A percentile compares a stretch with the other conserved stretches of the same genome.
Conservation (phyloP, 495 filamentous ascomycete genomes). For the Talaromyces ruber region DNA sequence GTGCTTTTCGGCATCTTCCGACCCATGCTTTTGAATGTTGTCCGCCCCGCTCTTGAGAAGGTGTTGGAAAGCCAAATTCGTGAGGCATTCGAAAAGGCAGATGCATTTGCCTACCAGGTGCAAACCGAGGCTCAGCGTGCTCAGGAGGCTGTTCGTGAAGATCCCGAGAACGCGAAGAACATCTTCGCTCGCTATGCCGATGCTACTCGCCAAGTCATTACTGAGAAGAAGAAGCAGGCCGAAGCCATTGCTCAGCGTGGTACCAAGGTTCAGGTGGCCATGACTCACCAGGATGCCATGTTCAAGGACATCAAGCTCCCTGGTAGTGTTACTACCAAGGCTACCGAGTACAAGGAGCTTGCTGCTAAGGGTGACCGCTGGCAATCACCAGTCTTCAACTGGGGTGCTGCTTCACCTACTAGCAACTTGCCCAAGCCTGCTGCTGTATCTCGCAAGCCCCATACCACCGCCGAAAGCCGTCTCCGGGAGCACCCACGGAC, state of each 20-base stretch:
- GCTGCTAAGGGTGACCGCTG: slow-evolving; percentile 84
- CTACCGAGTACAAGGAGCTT: slow-evolving; percentile 86
- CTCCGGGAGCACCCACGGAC: slow-evolving; percentile 7
- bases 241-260: slow-evolving; percentile 44
- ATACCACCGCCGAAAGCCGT: slow-evolving; percentile 24
- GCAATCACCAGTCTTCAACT: slow-evolving; percentile 89
- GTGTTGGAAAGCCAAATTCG: slow-evolving; percentile 70
- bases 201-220: slow-evolving; percentile 64
- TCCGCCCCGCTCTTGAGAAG: slow-evolving; percentile 79
- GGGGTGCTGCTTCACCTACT: slow-evolving; percentile 70
- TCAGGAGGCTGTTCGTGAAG: slow-evolving; percentile 51
- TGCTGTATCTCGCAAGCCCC: slow-evolving; percentile 59
- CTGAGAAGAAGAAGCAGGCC: slow-evolving; percentile 66
- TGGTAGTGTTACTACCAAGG: slow-evolving; percentile 87
- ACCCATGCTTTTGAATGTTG: slow-evolving; percentile 73
- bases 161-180: slow-evolving; percentile 72
- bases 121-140: slow-evolving; percentile 76
- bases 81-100: slow-evolving; percentile 60
- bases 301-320: slow-evolving; percentile 84
- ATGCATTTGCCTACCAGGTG: slow-evolving; percentile 62
- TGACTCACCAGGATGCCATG: slow-evolving; percentile 84
- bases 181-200: slow-evolving; percentile 78
- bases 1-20: slow-evolving; percentile 80
- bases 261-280: slow-evolving; percentile 65
- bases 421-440: slow-evolving; percentile 57